These are phyloP conservation scores for Solanum pennellii DNA, from an alignment of 257 asterid genomes.

Conservation along the genomic window DNA sequence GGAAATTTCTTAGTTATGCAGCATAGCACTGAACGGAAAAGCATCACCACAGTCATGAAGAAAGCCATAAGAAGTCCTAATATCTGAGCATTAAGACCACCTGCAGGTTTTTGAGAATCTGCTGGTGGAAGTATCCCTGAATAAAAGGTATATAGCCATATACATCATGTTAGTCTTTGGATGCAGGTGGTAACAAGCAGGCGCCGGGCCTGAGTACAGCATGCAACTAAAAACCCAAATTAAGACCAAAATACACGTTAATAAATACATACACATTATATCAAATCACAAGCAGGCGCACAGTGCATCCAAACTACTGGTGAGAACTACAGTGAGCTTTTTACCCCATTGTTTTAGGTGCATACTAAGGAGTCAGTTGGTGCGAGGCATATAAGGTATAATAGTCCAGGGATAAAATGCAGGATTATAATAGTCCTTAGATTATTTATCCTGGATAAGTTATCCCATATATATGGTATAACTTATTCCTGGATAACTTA, in stretches of 20 bases:
- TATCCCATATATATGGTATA: not conserved
- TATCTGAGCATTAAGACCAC: not conserved
- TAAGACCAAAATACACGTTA: not conserved
- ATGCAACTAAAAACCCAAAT: not conserved
- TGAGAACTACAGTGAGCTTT: not conserved
- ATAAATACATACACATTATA: not conserved
- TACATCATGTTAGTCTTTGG: not conserved
- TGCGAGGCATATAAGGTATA: not conserved
- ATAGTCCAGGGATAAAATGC: not conserved
- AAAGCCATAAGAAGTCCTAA: not conserved
- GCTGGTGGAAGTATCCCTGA: constrained; percentile 4
- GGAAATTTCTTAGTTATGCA: constrained; percentile 1
- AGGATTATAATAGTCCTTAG: not conserved
- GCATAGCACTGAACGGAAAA: not conserved
- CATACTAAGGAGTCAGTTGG: not conserved
- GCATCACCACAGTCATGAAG: not conserved
- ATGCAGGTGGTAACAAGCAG: not conserved
- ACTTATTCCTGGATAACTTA: not conserved
- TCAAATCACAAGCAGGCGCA: not conserved
- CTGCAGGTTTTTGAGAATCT: not conserved
- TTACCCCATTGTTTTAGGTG: not conserved
- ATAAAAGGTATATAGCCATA: not conserved
- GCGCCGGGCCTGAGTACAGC: not conserved
- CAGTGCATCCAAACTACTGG: not conserved
- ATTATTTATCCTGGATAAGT: not conserved